Evolutionary conservation across 768 basidiomycete genomes (phyloP).

Genomic region (Harrya chromipes): DNA sequence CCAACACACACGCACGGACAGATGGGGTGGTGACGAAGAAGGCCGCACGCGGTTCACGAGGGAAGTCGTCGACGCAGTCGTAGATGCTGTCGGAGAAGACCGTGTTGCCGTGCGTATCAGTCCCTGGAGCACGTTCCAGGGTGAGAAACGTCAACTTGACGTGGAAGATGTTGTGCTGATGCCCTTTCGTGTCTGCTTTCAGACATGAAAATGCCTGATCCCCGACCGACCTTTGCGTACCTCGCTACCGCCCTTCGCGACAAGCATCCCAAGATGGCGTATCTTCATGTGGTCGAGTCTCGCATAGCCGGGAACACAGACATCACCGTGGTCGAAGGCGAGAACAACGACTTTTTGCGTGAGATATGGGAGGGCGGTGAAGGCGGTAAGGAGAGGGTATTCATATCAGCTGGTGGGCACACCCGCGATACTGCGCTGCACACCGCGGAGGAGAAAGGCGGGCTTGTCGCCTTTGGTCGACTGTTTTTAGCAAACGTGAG

Average conservation of each 20-base stretch:
- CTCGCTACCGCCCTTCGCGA: constrained; percentile 40
- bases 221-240: constrained; percentile 52
- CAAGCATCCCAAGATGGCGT: constrained; percentile 39
- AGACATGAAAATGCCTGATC: constrained; percentile 56
- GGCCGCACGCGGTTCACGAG: constrained; percentile 45
- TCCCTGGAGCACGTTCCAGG: constrained; percentile 48
- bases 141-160: constrained; percentile 16
- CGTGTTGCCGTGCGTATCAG: constrained; percentile 54
- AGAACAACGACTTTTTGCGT: constrained; percentile 44
- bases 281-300: constrained; percentile 50
- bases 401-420: constrained; percentile 46
- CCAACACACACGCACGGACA: constrained; percentile 47
- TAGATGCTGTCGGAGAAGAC: constrained; percentile 49
- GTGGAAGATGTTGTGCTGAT: not conserved
- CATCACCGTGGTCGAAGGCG: not conserved
- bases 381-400: constrained; percentile 25
- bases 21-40: constrained; percentile 62
- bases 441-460: constrained; percentile 30
- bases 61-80: constrained; percentile 44
- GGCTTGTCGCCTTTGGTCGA: constrained; percentile 34
- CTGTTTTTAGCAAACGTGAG: constrained; percentile 39
- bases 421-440: constrained; percentile 38
- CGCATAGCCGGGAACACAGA: constrained; percentile 18
- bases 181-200: not conserved
- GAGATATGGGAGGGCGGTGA: constrained; percentile 39